A percentile compares a stretch with the other conserved stretches of the same genome.
phyloP scores from a whole-genome alignment of 2,329 filamentous ascomycete species.

The Cladophialophora yegresii region DNA sequence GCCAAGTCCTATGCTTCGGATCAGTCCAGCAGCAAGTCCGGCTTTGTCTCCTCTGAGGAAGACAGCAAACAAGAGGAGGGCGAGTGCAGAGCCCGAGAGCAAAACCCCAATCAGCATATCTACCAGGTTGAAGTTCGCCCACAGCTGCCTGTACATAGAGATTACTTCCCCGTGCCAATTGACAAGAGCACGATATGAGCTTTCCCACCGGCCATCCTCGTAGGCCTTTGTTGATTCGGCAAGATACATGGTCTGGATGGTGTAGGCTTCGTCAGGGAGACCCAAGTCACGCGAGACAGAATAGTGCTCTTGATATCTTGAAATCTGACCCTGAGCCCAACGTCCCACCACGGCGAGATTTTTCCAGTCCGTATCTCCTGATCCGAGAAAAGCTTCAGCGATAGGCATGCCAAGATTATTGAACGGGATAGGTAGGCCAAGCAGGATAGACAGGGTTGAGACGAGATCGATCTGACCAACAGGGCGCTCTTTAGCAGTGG shows the following conservation, averaged over 20 bases:
- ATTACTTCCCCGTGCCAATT: conserved; percentile 79
- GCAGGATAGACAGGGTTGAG: conserved; percentile 80
- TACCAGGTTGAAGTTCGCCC: conserved; percentile 86
- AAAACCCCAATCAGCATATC: conserved; percentile 80
- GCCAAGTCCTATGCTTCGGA: conserved; percentile 55
- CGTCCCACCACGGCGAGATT: conserved; percentile 77
- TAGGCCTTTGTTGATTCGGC: conserved; percentile 35
- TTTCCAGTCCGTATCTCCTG: conserved; percentile 60
- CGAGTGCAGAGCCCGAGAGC: conserved; percentile 68
- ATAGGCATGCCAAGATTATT: conserved; percentile 94
- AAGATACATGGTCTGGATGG: conserved; percentile 20
- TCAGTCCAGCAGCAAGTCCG: conserved; percentile 56
- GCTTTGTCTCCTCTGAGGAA: conserved; percentile 56
- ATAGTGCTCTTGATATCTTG: conserved; percentile 85
- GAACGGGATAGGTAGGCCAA: conserved; percentile 91
- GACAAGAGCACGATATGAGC: conserved; percentile 61
- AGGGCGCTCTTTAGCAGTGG: conserved; percentile 76
- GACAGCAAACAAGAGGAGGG: conserved; percentile 72
- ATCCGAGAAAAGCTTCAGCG: conserved; percentile 78
- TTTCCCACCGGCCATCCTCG: conserved; percentile 39
- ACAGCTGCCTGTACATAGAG: conserved; percentile 75
- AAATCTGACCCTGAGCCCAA: conserved; percentile 79
- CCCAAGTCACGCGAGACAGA: conserved; percentile 46
- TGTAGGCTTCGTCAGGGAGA: conserved; percentile 23
- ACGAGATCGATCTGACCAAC: conserved; percentile 89